Evolutionary conservation across 768 basidiomycete species (phyloP), one percentile per base, ranked within the genome.

Genomic region (Mrakia gelida): DNA sequence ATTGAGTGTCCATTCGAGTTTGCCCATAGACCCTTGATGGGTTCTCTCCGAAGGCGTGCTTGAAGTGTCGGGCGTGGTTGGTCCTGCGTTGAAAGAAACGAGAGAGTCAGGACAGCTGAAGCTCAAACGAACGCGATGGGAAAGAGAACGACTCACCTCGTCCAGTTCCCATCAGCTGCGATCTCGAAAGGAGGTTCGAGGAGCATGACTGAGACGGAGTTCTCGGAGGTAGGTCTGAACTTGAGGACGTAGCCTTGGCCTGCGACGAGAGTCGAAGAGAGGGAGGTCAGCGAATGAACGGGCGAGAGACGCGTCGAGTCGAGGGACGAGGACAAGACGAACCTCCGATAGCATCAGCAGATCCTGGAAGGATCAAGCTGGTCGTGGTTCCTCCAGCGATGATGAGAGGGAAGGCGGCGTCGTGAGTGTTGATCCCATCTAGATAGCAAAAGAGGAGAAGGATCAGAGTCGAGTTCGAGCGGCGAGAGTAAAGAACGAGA

Each of bases 361-460:
- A 41, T 8, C 52, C 38, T 26, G 38, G 71, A 13, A 95, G 85
- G 59, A 95, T 86, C 81, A 93, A 91, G 23, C 88, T 90, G 3
- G 93, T 91, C 0, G 95, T 96, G 49, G 96, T 91, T 21, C 94
- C 95, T 16, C 94, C 94, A 4, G 95, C 88, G 75, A 94, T 90
- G 3, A 92, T 88, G 23, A 93, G 86, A 76, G 86, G 86, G 83
- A 90, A 91, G 0, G 78, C 63, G 8, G 38, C 78, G 61, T 79
- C 78, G 56, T 79, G 78, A 0, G 78, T 79, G 73, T 75, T 70
- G 56, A 79, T 18, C 1, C 78, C 78, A 41, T 79, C 78, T 52
- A 70, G 63, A 3, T 73, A 71, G 5, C 67, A 67, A 11, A 75
- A 59, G 32, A 83, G 83, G 84, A 28, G 84, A 28, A n/a, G 34